A percentile compares a stretch with the other conserved stretches of the same genome.
These are phyloP conservation scores for Phialophora macrospora DNA, from an alignment of 2,329 filamentous ascomycete genomes.

Conservation along the genomic window DNA sequence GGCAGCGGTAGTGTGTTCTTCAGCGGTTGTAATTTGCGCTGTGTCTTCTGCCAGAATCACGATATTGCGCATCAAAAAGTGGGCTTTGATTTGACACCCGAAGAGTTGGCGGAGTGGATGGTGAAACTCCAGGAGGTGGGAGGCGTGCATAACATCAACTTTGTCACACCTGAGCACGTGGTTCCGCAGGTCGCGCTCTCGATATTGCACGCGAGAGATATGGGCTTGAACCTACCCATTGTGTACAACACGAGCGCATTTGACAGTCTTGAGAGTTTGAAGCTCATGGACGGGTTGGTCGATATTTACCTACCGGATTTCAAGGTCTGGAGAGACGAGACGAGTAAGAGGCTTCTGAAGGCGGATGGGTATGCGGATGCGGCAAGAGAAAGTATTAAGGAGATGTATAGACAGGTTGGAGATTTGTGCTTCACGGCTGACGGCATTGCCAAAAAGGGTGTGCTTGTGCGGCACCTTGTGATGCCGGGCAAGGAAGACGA, in stretches of 20 bases:
- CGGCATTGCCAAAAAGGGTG: conserved; percentile 76
- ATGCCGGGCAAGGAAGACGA: conserved; percentile 82
- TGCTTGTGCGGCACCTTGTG: conserved; percentile 78
- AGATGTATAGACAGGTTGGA: conserved; percentile 81
- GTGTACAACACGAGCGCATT: conserved; percentile 86
- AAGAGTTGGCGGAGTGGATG: conserved; percentile 81
- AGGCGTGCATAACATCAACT: conserved; percentile 87
- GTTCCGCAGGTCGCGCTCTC: conserved; percentile 80
- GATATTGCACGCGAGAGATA: conserved; percentile 72
- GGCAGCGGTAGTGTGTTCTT: conserved; percentile 84
- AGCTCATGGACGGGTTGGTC: conserved; percentile 76
- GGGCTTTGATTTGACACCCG: conserved; percentile 76
- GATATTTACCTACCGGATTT: conserved; percentile 91
- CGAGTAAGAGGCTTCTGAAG: conserved; percentile 74
- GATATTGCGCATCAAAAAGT: conserved; percentile 83
- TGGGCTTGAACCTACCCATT: conserved; percentile 73
- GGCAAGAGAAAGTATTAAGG: conserved; percentile 76
- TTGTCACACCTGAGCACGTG: conserved; percentile 84
- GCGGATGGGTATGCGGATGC: conserved; percentile 74
- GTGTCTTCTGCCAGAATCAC: conserved; percentile 78
- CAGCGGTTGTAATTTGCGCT: conserved; percentile 74
- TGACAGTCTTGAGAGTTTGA: conserved; percentile 73
- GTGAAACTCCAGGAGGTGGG: conserved; percentile 79
- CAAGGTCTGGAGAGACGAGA: conserved; percentile 73
- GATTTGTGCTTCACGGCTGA: conserved; percentile 82